phyloP scores from a whole-genome alignment of 768 basidiomycete genomes.

The Mycena capillaripes region DNA sequence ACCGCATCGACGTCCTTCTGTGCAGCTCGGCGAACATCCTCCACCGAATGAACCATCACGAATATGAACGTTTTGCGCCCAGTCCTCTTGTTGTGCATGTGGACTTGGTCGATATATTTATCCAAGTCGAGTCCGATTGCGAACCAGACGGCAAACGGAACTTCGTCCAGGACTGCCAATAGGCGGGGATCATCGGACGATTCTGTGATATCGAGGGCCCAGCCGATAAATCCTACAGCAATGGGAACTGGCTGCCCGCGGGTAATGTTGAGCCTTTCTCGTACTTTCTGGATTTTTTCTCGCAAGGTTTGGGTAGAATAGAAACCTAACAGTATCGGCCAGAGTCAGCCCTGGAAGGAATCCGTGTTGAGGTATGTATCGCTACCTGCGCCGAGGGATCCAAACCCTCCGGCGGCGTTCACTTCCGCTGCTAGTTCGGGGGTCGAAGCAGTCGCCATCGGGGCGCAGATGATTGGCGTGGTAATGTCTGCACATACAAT shows the following conservation, averaged over 20 bases:
- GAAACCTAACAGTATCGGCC: too few relatives aligned
- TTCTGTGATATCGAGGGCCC: conserved; percentile 64
- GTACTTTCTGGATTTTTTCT: conserved; percentile 56
- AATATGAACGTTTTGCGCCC: conserved; percentile 68
- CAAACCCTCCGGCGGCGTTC: too few relatives aligned
- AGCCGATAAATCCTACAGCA: conserved; percentile 71
- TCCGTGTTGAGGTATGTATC: too few relatives aligned
- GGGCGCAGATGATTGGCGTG: too few relatives aligned
- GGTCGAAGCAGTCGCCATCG: too few relatives aligned
- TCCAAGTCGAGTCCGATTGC: too few relatives aligned
- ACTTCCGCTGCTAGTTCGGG: too few relatives aligned
- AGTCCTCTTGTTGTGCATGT: too few relatives aligned
- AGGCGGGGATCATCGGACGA: conserved; percentile 53
- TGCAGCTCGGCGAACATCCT: conserved; percentile 63
- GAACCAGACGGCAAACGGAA: conserved; percentile 63
- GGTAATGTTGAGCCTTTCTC: conserved; percentile 47
- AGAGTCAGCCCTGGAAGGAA: too few relatives aligned
- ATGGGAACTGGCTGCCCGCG: conserved; percentile 57
- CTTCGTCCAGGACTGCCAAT: conserved; percentile 57
- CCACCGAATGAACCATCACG: conserved; percentile 62
- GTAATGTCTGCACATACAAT: too few relatives aligned
- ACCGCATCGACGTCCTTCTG: conserved; percentile 69
- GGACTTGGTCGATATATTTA: too few relatives aligned
- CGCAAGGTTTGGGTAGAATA: conserved; percentile 7
- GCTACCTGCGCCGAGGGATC: too few relatives aligned